Base-by-base conservation (phyloP, 352 stramenopile species). In the Blastocystis sp. region DNA sequence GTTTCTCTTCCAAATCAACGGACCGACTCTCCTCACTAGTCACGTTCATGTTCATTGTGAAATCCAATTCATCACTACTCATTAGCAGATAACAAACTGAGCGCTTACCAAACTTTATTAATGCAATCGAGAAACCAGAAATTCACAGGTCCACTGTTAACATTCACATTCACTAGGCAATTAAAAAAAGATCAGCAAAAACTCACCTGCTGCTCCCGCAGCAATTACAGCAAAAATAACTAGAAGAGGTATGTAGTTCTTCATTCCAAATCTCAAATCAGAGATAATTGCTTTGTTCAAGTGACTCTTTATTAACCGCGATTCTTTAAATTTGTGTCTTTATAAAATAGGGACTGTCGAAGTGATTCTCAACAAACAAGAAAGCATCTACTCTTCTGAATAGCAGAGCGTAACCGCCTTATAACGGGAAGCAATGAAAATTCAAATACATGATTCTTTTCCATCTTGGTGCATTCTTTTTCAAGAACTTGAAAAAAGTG, bases 81-180 rank as follows among this genome's bases (percentile, higher is more conserved):
- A 64, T 64, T 24, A 34, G 20, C 50, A 59, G 9, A 81, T 16
- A 37, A 34, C 30, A 9, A n/a, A 7, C 45, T 26, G 26, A 34
- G 41, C 70, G 34, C 70, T 6, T 39, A 81, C 70, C 70, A 81
- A 30, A 34, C 26, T 24, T 39, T 63, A 41, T 39, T 26, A 30
- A 62, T 16, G 39, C 70, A 81, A 45, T 81, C 70, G n/a, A 81
- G 37, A 41, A 81, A 81, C 70, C 70, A 81, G 45, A 81, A 81
- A 41, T 81, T 81, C 39, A 81, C 70, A 63, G 70, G 70, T 62
- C 70, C 70, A 9, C 45, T 41, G n/a, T 47, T 24, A 20, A 81
- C 43, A 50, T 62, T 43, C 45, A 81, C 70, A 41, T 65, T 20
- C 43, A 65, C 70, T 81, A 64, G 37, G 45, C 7, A 20, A 18